These are phyloP conservation scores for Pugionium dolabratum DNA, from an alignment of 345 rosid genomes.

Conservation along the genomic window DNA sequence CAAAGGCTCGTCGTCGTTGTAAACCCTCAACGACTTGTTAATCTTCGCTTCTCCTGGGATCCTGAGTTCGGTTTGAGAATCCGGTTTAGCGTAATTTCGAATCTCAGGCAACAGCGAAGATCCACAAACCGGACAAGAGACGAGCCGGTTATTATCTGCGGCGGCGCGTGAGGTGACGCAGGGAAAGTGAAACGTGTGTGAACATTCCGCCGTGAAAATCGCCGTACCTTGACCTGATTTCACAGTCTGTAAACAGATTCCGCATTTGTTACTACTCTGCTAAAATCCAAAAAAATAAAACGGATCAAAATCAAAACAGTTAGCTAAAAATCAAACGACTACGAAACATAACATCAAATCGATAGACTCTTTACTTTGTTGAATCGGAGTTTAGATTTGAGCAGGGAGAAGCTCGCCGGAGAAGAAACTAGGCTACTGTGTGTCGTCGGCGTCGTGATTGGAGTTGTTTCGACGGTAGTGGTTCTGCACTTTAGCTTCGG, in stretches of 20 bases:
- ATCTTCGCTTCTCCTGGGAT: constrained; percentile 6
- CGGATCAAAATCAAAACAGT: not conserved
- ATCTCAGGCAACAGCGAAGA: constrained; percentile 45
- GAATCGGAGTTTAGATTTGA: constrained; percentile 65
- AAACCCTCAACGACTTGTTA: constrained; percentile 51
- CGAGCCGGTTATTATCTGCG: constrained; percentile 34
- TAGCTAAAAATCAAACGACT: not conserved
- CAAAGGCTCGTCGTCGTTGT: constrained; percentile 82
- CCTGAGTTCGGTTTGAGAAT: constrained; percentile 22
- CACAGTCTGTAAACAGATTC: constrained; percentile 67
- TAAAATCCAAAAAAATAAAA: not conserved
- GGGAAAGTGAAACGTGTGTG: constrained; percentile 77
- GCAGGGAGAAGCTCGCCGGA: constrained; percentile 69
- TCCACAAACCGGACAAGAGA: constrained; percentile 67
- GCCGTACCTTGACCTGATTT: constrained; percentile 79
- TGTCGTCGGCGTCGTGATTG: constrained; percentile 31
- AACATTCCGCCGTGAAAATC: constrained; percentile 93
- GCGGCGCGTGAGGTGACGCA: constrained; percentile 59
- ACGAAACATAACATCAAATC: not conserved
- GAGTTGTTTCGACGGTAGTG: constrained; percentile 29
- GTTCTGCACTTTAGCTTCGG: constrained; percentile 66
- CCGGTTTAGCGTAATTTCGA: constrained; percentile 26
- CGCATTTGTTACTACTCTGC: constrained; percentile 47
- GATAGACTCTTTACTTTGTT: constrained; percentile 46
- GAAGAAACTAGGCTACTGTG: constrained; percentile 48